A percentile compares a stretch with the other conserved stretches of the same genome.
Evolutionary conservation across 345 rosid genomes (phyloP).

Genomic region (Nephelium lappaceum): DNA sequence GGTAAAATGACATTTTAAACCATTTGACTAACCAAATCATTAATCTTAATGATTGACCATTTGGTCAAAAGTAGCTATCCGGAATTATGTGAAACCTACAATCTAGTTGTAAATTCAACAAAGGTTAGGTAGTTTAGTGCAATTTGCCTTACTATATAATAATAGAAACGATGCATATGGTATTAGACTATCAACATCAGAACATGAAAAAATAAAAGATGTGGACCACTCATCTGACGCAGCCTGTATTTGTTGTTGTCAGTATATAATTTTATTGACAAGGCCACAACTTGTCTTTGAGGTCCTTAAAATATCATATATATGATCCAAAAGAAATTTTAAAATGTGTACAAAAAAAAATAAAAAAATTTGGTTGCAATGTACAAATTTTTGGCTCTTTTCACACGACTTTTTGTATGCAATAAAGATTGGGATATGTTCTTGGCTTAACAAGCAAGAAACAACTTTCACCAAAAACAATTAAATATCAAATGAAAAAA

Average conservation of each 20-base stretch:
- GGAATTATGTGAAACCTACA: too few relatives aligned
- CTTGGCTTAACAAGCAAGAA: constrained; percentile 11
- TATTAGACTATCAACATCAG: constrained; percentile 12
- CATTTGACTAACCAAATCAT: too few relatives aligned
- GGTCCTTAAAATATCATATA: not conserved
- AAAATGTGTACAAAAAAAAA: not conserved
- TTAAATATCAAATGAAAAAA: too few relatives aligned
- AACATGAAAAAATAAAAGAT: not conserved
- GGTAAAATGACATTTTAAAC: too few relatives aligned
- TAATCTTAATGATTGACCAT: too few relatives aligned
- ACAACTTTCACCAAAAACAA: not conserved
- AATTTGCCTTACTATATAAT: not conserved
- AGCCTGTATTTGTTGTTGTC: constrained; percentile 3
- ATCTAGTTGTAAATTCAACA: too few relatives aligned
- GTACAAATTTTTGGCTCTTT: not conserved
- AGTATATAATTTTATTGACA: not conserved
- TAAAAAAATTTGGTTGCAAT: not conserved
- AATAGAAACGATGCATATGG: not conserved
- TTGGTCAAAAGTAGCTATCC: too few relatives aligned
- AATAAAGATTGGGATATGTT: constrained; percentile 2
- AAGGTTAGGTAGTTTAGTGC: too few relatives aligned
- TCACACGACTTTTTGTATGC: not conserved
- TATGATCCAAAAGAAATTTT: not conserved
- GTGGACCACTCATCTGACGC: constrained; percentile 25
- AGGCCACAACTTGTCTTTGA: not conserved